These are phyloP conservation scores for Helianthus tuberosus DNA, from an alignment of 129 eudicot species.

Conservation along the genomic window DNA sequence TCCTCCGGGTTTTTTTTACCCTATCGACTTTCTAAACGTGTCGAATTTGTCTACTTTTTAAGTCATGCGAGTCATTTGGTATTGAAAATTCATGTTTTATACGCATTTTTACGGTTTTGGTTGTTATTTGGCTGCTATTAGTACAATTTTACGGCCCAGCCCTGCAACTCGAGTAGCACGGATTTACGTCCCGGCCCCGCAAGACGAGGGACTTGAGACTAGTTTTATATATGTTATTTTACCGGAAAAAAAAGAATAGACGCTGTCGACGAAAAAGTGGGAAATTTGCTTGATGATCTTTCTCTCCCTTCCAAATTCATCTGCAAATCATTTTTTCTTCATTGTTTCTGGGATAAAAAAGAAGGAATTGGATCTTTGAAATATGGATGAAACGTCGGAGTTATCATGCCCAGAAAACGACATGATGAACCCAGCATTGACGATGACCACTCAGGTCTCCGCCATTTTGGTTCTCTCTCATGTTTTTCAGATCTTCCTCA, in stretches of 20 bases:
- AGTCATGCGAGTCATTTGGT: too few species aligned
- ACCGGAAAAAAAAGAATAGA: not conserved
- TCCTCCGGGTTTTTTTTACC: too few species aligned
- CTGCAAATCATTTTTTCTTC: conserved; percentile 8
- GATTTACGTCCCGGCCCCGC: too few species aligned
- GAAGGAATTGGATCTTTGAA: not conserved
- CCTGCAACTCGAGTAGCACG: too few species aligned
- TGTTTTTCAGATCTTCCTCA: conserved; percentile 69
- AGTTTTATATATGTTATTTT: too few species aligned
- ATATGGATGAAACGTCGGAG: conserved; percentile 20
- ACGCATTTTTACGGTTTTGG: too few species aligned
- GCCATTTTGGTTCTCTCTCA: conserved; percentile 86
- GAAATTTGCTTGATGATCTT: conserved; percentile 28
- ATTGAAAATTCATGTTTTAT: too few species aligned
- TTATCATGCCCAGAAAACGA: conserved; percentile 39
- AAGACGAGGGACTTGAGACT: too few species aligned
- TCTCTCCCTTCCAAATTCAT: conserved; percentile 18
- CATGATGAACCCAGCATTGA: conserved; percentile 71
- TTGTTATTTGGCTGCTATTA: too few species aligned
- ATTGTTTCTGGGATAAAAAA: not conserved
- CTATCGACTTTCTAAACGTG: too few species aligned
- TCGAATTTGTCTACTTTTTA: too few species aligned
- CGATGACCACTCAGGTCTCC: conserved; percentile 78
- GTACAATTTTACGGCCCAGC: too few species aligned
- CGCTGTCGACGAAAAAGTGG: conserved; percentile 16